These are phyloP conservation scores for Mollisiaceae sp. DNA, from an alignment of 2,329 filamentous ascomycete species.

Conservation along the genomic window DNA sequence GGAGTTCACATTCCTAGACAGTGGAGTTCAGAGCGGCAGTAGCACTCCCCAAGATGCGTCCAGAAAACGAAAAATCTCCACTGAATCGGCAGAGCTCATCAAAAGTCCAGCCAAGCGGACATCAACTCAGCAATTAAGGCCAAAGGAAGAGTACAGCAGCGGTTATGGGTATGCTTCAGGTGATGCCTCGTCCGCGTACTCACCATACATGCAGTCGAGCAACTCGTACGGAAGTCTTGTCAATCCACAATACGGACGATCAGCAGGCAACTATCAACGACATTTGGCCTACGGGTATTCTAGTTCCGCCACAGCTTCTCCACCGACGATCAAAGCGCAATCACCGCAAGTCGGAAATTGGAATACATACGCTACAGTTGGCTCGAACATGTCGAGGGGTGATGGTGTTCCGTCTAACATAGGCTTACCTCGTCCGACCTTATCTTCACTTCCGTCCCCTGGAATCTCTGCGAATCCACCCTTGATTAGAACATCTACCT, in stretches of 20 bases:
- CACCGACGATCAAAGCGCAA: constrained; percentile 50
- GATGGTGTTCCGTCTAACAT: constrained; percentile 47
- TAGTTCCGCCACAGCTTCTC: constrained; percentile 45
- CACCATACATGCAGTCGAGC: constrained; percentile 56
- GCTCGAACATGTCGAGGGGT: constrained; percentile 48
- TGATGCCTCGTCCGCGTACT: constrained; percentile 49
- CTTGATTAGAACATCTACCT: constrained; percentile 70
- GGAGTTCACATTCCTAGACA: constrained; percentile 64
- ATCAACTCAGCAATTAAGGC: constrained; percentile 52
- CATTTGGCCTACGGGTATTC: constrained; percentile 49
- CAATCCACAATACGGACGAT: constrained; percentile 41
- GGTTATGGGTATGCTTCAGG: constrained; percentile 60
- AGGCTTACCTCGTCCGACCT: constrained; percentile 27
- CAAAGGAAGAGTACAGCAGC: constrained; percentile 56
- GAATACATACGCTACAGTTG: constrained; percentile 53
- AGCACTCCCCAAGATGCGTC: constrained; percentile 47
- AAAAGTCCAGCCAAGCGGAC: constrained; percentile 54
- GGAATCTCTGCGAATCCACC: constrained; percentile 54
- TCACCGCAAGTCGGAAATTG: constrained; percentile 54
- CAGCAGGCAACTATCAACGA: constrained; percentile 44
- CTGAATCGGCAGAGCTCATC: constrained; percentile 52
- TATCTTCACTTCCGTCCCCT: constrained; percentile 36
- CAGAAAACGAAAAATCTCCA: constrained; percentile 62
- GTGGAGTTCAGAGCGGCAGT: constrained; percentile 42
- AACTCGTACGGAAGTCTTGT: constrained; percentile 46